Evolutionary conservation across 2,329 filamentous ascomycete genomes (phyloP).

Genomic region (Neurospora sp.): DNA sequence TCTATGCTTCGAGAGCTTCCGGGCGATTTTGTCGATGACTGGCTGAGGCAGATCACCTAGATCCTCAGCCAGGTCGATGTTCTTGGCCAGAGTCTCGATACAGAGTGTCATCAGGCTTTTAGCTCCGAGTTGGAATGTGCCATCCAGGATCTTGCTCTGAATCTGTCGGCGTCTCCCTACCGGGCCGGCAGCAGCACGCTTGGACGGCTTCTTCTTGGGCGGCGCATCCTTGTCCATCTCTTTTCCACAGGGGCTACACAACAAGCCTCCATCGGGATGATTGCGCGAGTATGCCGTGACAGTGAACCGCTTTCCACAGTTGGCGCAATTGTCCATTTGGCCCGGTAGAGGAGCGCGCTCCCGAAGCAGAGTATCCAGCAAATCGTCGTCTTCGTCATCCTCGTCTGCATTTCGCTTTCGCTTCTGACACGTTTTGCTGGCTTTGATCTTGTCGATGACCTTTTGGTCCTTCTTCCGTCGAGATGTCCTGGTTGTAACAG

Average conservation of each 20-base stretch:
- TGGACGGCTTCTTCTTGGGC: conserved; percentile 39
- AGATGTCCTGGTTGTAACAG: neutral
- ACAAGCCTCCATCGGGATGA: conserved; percentile 72
- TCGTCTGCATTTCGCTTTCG: conserved; percentile 31
- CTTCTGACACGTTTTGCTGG: conserved; percentile 47
- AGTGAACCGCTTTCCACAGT: conserved; percentile 80
- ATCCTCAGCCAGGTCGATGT: conserved; percentile 51
- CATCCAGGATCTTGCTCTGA: conserved; percentile 79
- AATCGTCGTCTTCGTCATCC: conserved; percentile 39
- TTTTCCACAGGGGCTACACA: conserved; percentile 75
- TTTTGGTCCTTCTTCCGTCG: conserved; percentile 43
- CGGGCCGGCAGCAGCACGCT: conserved; percentile 40
- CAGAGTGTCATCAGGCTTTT: conserved; percentile 59
- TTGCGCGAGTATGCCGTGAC: conserved; percentile 82
- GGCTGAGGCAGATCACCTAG: conserved; percentile 48
- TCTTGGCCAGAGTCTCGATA: conserved; percentile 51
- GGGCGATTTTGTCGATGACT: conserved; percentile 48
- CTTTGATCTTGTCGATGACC: conserved; percentile 51
- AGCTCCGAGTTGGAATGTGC: conserved; percentile 51
- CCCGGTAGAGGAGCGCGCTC: conserved; percentile 55
- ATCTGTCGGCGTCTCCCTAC: conserved; percentile 60
- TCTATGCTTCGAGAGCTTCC: conserved; percentile 50
- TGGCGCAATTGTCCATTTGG: conserved; percentile 79
- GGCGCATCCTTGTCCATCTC: conserved; percentile 55
- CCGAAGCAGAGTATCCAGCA: conserved; percentile 39